phyloP scores from a whole-genome alignment of 1,139 yeast genomes.

The Blastobotrys serpentis region DNA sequence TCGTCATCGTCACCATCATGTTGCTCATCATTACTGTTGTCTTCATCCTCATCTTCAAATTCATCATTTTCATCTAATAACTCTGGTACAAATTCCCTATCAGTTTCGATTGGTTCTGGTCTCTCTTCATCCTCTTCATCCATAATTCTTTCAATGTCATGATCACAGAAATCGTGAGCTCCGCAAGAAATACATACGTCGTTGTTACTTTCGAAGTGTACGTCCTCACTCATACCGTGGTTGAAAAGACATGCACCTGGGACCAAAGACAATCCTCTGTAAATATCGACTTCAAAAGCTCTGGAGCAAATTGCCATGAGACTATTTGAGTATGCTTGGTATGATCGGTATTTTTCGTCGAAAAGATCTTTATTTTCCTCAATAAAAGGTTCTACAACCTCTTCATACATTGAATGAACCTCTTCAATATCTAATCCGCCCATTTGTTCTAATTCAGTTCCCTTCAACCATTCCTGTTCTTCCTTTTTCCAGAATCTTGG shows the following conservation, averaged over 20 bases:
- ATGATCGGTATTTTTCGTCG: conserved; percentile 24
- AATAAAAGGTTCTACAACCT: conserved; percentile 39
- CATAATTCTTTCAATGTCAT: conserved; percentile 25
- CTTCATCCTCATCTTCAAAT: conserved; percentile 36
- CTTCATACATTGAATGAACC: conserved; percentile 52
- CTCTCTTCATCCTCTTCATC: conserved; percentile 26
- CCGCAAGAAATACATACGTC: conserved; percentile 79
- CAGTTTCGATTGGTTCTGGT: conserved; percentile 23
- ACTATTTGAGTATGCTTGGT: conserved; percentile 36
- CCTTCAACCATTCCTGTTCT: conserved; percentile 50
- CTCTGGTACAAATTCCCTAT: conserved; percentile 10
- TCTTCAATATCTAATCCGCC: conserved; percentile 64
- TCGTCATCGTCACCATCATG: conserved; percentile 27
- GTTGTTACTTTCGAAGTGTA: conserved; percentile 70
- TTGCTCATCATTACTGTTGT: conserved; percentile 30
- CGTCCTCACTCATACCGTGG: conserved; percentile 58
- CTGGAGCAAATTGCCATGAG: conserved; percentile 58
- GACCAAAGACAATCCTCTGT: conserved; percentile 70
- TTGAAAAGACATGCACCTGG: conserved; percentile 93
- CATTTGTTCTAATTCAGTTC: conserved; percentile 66
- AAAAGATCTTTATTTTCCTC: conserved; percentile 28
- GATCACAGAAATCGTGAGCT: conserved; percentile 45
- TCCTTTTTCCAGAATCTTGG: conserved; percentile 62
- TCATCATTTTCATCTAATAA: conserved; percentile 30
- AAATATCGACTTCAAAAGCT: conserved; percentile 77